phyloP scores from a whole-genome alignment of 2,329 filamentous ascomycete genomes.

The Ascochyta rabiei region DNA sequence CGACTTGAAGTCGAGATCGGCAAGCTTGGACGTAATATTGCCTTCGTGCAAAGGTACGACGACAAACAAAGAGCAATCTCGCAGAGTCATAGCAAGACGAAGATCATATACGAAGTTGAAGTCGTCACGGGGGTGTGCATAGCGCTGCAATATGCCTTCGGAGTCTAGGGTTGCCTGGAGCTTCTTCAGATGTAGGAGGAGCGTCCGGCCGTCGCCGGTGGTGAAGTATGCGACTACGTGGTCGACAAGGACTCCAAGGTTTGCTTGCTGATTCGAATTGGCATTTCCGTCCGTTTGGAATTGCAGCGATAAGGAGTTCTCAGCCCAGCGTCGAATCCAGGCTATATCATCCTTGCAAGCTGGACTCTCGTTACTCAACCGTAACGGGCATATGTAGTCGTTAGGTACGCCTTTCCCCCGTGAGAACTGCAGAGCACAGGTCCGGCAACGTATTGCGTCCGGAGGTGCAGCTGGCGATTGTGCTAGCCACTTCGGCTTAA shows the following conservation, averaged over 20 bases:
- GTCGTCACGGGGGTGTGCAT: constrained; percentile 10
- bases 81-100: constrained; percentile 53
- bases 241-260: constrained; percentile 11
- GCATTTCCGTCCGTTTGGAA: not conserved
- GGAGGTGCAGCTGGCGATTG: constrained; percentile 54
- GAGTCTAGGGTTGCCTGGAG: constrained; percentile 50
- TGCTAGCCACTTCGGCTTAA: constrained; percentile 57
- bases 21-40: constrained; percentile 50
- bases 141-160: constrained; percentile 32
- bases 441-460: constrained; percentile 51
- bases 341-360: constrained; percentile 15
- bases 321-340: constrained; percentile 22
- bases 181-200: constrained; percentile 47
- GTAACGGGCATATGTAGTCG: constrained; percentile 49
- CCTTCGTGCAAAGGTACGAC: constrained; percentile 20
- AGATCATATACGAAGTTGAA: constrained; percentile 25
- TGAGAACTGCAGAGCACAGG: constrained; percentile 53
- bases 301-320: constrained; percentile 9
- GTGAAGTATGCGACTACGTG: constrained; percentile 34
- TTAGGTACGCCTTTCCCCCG: constrained; percentile 19
- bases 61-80: constrained; percentile 56
- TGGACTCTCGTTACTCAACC: constrained; percentile 43
- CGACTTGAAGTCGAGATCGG: constrained; percentile 56
- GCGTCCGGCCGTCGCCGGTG: constrained; percentile 38
- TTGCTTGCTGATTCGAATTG: not conserved